Percentiles rank a stretch among this genome's conserved stretches.
phyloP scores from a whole-genome alignment of 129 eudicot species.

The Tagetes erecta region DNA sequence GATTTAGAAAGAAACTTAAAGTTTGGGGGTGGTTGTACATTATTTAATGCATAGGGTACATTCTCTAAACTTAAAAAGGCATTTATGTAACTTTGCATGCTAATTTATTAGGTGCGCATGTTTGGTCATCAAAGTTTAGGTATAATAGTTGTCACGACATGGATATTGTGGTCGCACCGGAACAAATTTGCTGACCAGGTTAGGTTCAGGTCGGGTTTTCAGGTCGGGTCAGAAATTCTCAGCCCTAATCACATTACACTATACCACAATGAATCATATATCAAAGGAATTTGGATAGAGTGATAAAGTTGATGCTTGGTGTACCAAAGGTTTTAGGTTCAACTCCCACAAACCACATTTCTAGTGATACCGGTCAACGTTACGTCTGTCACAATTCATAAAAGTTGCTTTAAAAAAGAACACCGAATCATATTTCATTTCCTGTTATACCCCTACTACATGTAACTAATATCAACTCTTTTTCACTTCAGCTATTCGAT shows the following conservation, averaged over 20 bases:
- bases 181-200: constrained; percentile 11
- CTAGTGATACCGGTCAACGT: too few relatives aligned
- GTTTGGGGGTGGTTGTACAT: background rate
- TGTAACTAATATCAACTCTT: constrained; percentile 1
- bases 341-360: too few relatives aligned
- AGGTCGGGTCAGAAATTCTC: background rate
- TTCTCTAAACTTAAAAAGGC: background rate
- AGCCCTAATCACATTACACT: background rate
- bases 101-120: constrained; percentile 31
- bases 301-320: too few relatives aligned
- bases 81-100: constrained; percentile 6
- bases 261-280: too few relatives aligned
- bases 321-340: too few relatives aligned
- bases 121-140: constrained; percentile 11
- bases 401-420: background rate
- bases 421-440: background rate
- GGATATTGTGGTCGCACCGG: constrained; percentile 1
- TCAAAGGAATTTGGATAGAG: too few relatives aligned
- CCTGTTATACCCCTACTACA: constrained; percentile 19
- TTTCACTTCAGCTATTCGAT: constrained; percentile 57
- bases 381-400: too few relatives aligned
- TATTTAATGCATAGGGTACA: constrained; percentile 4
- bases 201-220: background rate
- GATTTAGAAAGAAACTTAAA: too few relatives aligned
- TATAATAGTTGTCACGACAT: background rate